Evolutionary conservation across 768 basidiomycete genomes (phyloP).

Genomic region (Auriculariales sp.): DNA sequence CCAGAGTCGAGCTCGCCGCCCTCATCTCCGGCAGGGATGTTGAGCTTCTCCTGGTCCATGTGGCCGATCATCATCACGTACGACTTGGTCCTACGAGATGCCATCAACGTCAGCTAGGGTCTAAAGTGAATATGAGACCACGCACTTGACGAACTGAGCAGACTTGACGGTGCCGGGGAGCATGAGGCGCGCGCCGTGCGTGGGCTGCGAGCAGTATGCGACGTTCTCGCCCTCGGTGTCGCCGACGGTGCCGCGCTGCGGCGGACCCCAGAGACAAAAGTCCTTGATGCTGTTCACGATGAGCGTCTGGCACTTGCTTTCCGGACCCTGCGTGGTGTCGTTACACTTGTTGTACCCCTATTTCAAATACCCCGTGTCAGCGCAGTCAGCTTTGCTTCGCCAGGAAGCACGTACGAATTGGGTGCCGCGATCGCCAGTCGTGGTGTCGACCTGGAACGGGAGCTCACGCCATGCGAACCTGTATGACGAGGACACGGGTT

Average conservation of each 20-base stretch:
- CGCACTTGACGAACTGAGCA: slow-evolving; percentile 25
- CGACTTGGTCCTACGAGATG: slow-evolving; percentile 6
- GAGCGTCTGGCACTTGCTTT: slow-evolving; percentile 3
- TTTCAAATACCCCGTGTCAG: too few relatives aligned
- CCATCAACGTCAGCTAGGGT: slow-evolving; percentile 25
- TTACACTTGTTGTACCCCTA: slow-evolving; percentile 13
- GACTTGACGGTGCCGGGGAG: slow-evolving; percentile 50
- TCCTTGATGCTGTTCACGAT: slow-evolving; percentile 19
- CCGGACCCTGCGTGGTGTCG: not conserved
- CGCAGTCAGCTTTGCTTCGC: too few relatives aligned
- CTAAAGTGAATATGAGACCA: slow-evolving; percentile 21
- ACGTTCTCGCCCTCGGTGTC: slow-evolving; percentile 58
- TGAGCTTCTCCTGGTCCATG: slow-evolving; percentile 44
- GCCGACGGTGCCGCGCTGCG: slow-evolving; percentile 29
- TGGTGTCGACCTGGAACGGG: too few relatives aligned
- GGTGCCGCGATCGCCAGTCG: too few relatives aligned
- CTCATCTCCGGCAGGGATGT: slow-evolving; percentile 35
- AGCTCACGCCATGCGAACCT: too few relatives aligned
- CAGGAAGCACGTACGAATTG: too few relatives aligned
- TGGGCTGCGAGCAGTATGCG: slow-evolving; percentile 62
- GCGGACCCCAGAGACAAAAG: slow-evolving; percentile 55
- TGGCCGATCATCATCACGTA: slow-evolving; percentile 51
- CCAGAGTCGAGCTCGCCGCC: slow-evolving; percentile 71
- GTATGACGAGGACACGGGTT: too few relatives aligned
- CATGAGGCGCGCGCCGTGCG: slow-evolving; percentile 59